Evolutionary conservation across 2,329 filamentous ascomycete species (phyloP).

Genomic region (Elsinoe ampelina): DNA sequence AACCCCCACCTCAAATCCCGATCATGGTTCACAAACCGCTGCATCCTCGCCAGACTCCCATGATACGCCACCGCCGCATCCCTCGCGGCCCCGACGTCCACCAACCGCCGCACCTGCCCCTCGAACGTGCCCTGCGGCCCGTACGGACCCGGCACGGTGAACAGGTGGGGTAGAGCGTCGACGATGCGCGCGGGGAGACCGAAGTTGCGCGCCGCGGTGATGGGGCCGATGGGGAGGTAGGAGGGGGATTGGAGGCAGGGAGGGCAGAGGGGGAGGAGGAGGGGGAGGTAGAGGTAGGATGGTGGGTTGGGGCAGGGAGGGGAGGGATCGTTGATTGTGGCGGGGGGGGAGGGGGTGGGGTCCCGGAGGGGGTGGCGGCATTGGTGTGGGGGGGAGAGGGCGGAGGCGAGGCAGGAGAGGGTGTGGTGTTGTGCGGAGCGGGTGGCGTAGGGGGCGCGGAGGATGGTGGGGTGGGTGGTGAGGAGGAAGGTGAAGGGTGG

Average conservation of each 20-base stretch:
- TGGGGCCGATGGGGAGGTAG: constrained; percentile 4
- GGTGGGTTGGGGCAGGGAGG: not conserved
- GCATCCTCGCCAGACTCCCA: constrained; percentile 4
- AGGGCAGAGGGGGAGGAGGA: not conserved
- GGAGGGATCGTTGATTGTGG: not conserved
- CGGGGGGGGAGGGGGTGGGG: not conserved
- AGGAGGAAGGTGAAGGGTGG: not conserved
- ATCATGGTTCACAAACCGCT: constrained; percentile 6
- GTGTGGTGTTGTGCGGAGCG: not conserved
- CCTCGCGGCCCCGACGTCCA: not conserved
- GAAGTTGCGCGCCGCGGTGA: not conserved
- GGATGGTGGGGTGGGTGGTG: not conserved
- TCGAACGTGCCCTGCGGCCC: not conserved
- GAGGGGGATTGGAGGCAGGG: not conserved
- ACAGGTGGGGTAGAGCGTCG: not conserved
- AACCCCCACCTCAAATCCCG: constrained; percentile 5
- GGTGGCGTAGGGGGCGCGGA: constrained; percentile 9
- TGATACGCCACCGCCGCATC: not conserved
- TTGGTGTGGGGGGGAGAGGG: not conserved
- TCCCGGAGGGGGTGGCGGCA: not conserved
- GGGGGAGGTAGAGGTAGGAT: constrained; percentile 7
- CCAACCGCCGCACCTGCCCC: not conserved
- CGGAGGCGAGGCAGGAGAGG: not conserved
- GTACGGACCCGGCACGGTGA: not conserved
- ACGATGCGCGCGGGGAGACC: constrained; percentile 4